phyloP scores from a whole-genome alignment of 768 basidiomycete genomes.

The Coprinopsis sp. region DNA sequence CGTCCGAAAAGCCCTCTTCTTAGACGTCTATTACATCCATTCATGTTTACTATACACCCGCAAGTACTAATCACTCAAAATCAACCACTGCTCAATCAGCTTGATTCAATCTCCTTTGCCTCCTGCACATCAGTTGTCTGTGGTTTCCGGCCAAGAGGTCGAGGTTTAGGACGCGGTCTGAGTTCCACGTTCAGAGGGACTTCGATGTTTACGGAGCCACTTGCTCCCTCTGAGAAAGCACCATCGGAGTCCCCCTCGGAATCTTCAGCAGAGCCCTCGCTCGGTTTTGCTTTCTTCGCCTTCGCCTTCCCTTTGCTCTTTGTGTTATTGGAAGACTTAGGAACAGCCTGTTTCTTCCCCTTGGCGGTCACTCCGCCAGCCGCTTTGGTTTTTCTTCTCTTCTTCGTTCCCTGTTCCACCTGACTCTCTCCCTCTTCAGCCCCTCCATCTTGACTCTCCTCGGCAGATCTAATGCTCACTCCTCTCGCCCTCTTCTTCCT shows the following conservation, averaged over 20 bases:
- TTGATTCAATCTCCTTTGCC: background rate
- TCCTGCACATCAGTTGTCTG: background rate
- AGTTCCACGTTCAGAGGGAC: constrained; percentile 27
- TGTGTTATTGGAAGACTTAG: background rate
- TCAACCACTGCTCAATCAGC: no score
- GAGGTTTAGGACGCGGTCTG: constrained; percentile 39
- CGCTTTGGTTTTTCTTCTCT: constrained; percentile 21
- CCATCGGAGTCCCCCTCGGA: constrained; percentile 6
- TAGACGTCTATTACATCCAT: background rate
- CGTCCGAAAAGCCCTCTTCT: constrained; percentile 3
- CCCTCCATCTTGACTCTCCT: no score
- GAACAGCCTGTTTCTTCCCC: constrained; percentile 3
- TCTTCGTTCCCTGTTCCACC: constrained; percentile 22
- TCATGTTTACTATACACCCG: no score
- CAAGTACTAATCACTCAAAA: no score
- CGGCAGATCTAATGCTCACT: no score
- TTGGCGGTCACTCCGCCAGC: constrained; percentile 5
- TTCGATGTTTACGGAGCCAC: constrained; percentile 11
- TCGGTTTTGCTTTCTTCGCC: background rate
- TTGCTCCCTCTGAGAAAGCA: background rate
- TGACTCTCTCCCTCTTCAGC: constrained; percentile 22
- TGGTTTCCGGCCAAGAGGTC: constrained; percentile 7
- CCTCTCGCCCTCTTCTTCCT: constrained; percentile 49
- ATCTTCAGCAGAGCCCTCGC: background rate
- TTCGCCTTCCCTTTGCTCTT: constrained; percentile 9